Base-by-base conservation (phyloP, 495 filamentous ascomycete genomes). In the Recurvomyces mirabilis region DNA sequence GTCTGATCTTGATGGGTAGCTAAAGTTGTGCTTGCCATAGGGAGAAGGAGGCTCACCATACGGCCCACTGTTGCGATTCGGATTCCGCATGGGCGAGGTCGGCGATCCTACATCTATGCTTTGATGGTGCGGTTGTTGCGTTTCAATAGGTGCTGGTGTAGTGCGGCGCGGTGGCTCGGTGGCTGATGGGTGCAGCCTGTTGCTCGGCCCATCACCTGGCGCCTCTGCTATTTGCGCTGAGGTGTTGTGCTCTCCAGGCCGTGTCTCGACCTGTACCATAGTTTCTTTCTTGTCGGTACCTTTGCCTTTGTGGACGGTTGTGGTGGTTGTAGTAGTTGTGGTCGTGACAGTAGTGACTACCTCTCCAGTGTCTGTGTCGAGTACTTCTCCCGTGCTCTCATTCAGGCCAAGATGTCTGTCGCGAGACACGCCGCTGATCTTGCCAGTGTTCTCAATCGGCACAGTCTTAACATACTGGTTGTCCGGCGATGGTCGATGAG, bases 291-390 rank as follows among this genome's bases (percentile, higher is more conserved):
- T 40, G 14, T 18, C 37, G 23, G 14, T 23, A 3, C 12, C 15
- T 4, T 22, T 32, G 15, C 20, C 46, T 28, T 37, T 42, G 10
- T 15, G 12, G 12, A 20, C 36, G 19, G 29, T 35, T 7, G 38
- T 42, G 29, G 46, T 49, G 5, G 47, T 50, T 1, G 47, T 50
- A 7, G 47, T 50, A 2, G 47, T 50, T 3, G 47, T 50, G 17
- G 47, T 50, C 1, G 47, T 50, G 13, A 44, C 23, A 1, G 47
- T 50, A 12, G 40, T 36, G 3, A 50, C 47, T 5, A 44, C 34
- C 31, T 50, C 39, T 2, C 47, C 47, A 11, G 47, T 50, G 24
- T 50, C 47, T 6, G 43, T 34, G 20, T 50, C 47, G 21, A 39
- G 4, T 12, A 50, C 40, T 5, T 50, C 40, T 4, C 47, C 47